phyloP scores from a whole-genome alignment of 768 basidiomycete genomes.

The Amanita rimosa region DNA sequence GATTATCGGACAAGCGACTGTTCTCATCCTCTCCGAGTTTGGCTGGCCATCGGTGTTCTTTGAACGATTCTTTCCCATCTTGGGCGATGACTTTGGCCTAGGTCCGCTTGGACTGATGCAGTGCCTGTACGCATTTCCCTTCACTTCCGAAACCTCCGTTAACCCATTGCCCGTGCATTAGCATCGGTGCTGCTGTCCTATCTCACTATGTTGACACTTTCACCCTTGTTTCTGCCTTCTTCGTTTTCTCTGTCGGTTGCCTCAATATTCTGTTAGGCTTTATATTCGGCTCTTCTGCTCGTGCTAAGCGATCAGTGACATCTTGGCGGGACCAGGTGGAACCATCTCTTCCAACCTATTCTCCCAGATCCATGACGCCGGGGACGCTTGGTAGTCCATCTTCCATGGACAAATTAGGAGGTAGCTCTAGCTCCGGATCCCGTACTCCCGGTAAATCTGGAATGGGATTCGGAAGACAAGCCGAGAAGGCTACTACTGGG shows the following conservation, averaged over 20 bases:
- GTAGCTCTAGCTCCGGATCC: background rate
- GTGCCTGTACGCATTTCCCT: slow-evolving; percentile 40
- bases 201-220: slow-evolving; percentile 80
- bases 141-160: background rate
- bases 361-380: slow-evolving; percentile 23
- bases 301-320: slow-evolving; percentile 49
- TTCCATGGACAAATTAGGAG: slow-evolving; percentile 15
- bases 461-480: slow-evolving; percentile 73
- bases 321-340: slow-evolving; percentile 50
- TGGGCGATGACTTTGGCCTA: slow-evolving; percentile 76
- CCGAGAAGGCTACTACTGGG: slow-evolving; percentile 63
- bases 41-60: slow-evolving; percentile 77
- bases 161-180: slow-evolving; percentile 11
- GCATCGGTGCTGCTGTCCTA: slow-evolving; percentile 60
- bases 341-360: slow-evolving; percentile 40
- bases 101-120: slow-evolving; percentile 85
- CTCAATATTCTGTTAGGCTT: slow-evolving; percentile 74
- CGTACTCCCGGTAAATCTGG: slow-evolving; percentile 1
- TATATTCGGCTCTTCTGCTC: slow-evolving; percentile 55
- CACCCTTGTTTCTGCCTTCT: slow-evolving; percentile 84
- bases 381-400: slow-evolving; percentile 14
- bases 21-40: slow-evolving; percentile 75
- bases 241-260: slow-evolving; percentile 87
- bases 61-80: slow-evolving; percentile 74
- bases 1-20: slow-evolving; percentile 75